Conservation (phyloP, 305 asterid species). For the Withania somnifera region DNA sequence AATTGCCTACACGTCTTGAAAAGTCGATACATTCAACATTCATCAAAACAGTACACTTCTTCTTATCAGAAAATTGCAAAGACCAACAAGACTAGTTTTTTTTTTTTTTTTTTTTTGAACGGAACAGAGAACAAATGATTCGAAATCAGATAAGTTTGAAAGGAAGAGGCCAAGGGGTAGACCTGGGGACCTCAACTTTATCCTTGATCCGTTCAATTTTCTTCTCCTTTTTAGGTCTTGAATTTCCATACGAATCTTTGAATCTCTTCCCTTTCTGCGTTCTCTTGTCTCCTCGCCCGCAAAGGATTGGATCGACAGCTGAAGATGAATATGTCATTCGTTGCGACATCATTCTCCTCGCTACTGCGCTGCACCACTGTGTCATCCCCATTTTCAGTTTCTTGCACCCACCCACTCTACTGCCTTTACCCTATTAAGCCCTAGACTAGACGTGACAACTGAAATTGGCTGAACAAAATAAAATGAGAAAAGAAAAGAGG, state of each 20-base stretch:
- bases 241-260: conserved; percentile 73
- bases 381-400: conserved; percentile 39
- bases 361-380: conserved; percentile 35
- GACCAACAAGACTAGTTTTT: neutral
- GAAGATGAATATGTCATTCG: conserved; percentile 30
- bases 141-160: conserved; percentile 55
- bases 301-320: conserved; percentile 31
- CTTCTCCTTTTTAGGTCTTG: conserved; percentile 70
- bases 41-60: neutral
- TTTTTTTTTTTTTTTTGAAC: too few relatives aligned
- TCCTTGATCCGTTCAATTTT: conserved; percentile 77
- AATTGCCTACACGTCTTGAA: neutral
- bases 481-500: neutral
- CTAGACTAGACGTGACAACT: conserved; percentile 18
- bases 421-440: conserved; percentile 21
- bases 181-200: conserved; percentile 80
- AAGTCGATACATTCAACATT: neutral
- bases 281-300: conserved; percentile 92
- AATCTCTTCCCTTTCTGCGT: conserved; percentile 83
- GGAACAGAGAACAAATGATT: neutral
- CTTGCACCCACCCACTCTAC: neutral
- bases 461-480: neutral
- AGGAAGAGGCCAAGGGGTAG: conserved; percentile 98
- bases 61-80: neutral
- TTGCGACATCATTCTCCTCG: conserved; percentile 31